These are phyloP conservation scores for Aspergillus asperescens DNA, from an alignment of 495 filamentous ascomycete genomes.

Conservation along the genomic window DNA sequence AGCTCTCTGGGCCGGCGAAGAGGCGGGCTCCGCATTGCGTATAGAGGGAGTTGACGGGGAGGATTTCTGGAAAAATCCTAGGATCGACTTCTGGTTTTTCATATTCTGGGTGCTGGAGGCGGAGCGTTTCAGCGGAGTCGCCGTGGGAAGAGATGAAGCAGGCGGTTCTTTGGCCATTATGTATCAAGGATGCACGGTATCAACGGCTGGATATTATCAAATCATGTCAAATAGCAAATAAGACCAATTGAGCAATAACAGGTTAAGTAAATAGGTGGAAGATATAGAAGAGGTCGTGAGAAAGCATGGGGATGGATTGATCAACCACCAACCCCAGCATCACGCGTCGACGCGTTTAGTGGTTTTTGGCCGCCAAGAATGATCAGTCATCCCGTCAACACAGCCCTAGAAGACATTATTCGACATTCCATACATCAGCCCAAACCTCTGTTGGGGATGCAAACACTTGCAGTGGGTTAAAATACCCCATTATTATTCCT, in stretches of 20 bases:
- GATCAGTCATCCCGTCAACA: background rate
- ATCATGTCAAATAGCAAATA: background rate
- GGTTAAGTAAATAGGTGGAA: background rate
- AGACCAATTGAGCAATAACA: background rate
- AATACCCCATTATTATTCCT: too few species aligned
- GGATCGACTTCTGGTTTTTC: conserved; percentile 74
- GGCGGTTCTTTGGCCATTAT: conserved; percentile 36
- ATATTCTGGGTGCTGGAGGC: conserved; percentile 46
- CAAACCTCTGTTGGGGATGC: too few species aligned
- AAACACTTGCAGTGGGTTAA: too few species aligned
- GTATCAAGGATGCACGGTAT: background rate
- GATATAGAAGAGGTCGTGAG: background rate
- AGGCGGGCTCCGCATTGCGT: conserved; percentile 34
- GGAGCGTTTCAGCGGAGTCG: conserved; percentile 43
- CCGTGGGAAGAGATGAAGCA: conserved; percentile 35
- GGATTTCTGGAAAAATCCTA: conserved; percentile 80
- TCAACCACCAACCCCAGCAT: background rate
- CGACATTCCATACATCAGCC: too few species aligned
- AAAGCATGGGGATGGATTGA: conserved; percentile 19
- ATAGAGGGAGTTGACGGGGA: conserved; percentile 41
- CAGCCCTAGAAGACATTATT: too few species aligned
- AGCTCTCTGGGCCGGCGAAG: conserved; percentile 40
- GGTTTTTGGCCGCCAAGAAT: conserved; percentile 16
- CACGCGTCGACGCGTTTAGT: conserved; percentile 45
- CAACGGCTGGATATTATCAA: background rate